Conservation (phyloP, 345 rosid species). For the Acer negundo region DNA sequence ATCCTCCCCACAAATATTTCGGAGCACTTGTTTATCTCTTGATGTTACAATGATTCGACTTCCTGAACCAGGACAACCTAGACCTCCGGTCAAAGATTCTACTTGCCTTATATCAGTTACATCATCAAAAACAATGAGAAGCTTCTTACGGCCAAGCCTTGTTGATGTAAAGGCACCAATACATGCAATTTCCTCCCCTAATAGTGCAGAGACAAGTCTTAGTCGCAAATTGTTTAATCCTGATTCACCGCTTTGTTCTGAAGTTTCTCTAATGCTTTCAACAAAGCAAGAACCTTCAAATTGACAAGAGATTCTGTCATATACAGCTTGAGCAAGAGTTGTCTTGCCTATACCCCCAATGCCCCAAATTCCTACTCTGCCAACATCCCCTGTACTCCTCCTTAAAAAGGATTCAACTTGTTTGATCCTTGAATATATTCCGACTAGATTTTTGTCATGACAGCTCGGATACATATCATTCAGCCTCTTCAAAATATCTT, state of each 20-base stretch:
- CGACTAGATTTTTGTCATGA: background rate
- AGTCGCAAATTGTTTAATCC: background rate
- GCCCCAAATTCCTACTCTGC: too few species aligned
- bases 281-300: conserved; percentile 4
- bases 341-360: too few species aligned
- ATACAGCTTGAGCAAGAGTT: too few species aligned
- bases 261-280: conserved; percentile 19
- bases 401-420: too few species aligned
- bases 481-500: background rate
- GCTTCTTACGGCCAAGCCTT: conserved; percentile 21
- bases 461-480: background rate
- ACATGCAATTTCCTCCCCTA: conserved; percentile 20
- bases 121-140: conserved; percentile 28
- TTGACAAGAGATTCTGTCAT: too few species aligned
- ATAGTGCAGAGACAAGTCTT: background rate
- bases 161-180: conserved; percentile 13
- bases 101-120: conserved; percentile 28
- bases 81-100: background rate
- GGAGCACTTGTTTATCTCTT: too few species aligned
- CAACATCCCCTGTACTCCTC: background rate
- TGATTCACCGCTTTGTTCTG: background rate
- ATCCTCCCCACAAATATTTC: too few species aligned
- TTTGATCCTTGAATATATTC: background rate
- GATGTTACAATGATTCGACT: too few species aligned
- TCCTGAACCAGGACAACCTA: too few species aligned